Evolutionary conservation across 2,329 filamentous ascomycete genomes (phyloP).

Genomic region (Pseudogymnoascus sp.): DNA sequence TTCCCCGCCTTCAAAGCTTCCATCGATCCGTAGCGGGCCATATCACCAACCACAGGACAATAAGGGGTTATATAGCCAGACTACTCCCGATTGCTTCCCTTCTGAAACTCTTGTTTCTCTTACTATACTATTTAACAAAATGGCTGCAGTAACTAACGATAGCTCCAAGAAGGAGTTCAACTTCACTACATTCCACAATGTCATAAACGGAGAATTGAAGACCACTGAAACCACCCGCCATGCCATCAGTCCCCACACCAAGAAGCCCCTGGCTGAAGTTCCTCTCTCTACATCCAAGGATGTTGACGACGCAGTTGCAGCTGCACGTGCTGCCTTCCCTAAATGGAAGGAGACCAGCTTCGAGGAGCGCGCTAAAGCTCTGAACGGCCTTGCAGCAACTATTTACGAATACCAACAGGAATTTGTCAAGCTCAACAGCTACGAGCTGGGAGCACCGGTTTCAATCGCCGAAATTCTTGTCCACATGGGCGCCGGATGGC

Average conservation of each 20-base stretch:
- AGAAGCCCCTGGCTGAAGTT: slow-evolving; percentile 16
- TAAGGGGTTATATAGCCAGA: neutral
- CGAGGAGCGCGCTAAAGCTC: slow-evolving; percentile 34
- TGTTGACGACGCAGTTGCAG: slow-evolving; percentile 37
- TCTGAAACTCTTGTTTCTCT: neutral
- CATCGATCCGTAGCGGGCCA: neutral
- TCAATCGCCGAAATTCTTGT: slow-evolving; percentile 14
- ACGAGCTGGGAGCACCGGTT: slow-evolving; percentile 45
- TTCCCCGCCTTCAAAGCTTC: neutral
- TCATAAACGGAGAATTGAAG: slow-evolving; percentile 14
- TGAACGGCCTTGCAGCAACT: slow-evolving; percentile 25
- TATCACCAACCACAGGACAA: neutral
- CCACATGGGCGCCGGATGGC: slow-evolving; percentile 4
- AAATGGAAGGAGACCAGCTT: slow-evolving; percentile 38
- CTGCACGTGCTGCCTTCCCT: slow-evolving; percentile 37
- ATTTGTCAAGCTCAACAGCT: slow-evolving; percentile 36
- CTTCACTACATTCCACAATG: slow-evolving; percentile 14
- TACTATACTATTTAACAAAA: neutral
- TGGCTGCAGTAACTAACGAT: neutral
- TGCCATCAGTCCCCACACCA: slow-evolving; percentile 13
- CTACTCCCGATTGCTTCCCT: neutral
- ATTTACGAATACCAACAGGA: slow-evolving; percentile 29
- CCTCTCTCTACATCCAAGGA: slow-evolving; percentile 35
- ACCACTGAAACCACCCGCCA: slow-evolving; percentile 9
- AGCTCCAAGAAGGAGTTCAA: slow-evolving; percentile 3